Base-by-base conservation (phyloP, 2,329 filamentous ascomycete species). In the Verticillium nonalfalfae region DNA sequence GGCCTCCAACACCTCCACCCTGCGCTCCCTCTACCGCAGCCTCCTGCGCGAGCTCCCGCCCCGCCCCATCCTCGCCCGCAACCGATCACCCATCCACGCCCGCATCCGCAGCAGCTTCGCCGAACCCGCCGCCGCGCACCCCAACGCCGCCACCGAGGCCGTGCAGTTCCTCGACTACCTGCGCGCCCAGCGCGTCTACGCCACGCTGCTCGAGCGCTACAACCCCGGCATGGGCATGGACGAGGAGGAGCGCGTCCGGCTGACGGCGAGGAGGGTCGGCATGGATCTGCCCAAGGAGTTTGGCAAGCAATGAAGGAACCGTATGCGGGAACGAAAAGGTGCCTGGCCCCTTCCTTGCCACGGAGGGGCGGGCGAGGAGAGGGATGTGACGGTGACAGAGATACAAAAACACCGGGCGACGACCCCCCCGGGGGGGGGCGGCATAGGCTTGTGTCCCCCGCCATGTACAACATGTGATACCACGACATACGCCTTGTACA, bases 211-310 rank as follows among this genome's bases (percentile, higher is more conserved):
- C 40, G 93, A 97, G 76, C 84, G 93, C 68, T 98, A 99, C 77
- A 98, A 98, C 74, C 93, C 93, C 0, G 93, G 93, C 18, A 91
- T 96, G 86, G 85, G 86, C 67, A 91, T 97, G 89, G 86, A 90
- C 66, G 89, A 87, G 72, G 87, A 96, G 76, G 93, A 98, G 79
- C 83, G 91, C 63, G 87, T 97, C 52, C 79, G 91, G 62, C 78
- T 97, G 78, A 90, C 90, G 60, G 95, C 95, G 9, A 81, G 92
- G 75, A 85, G 91, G 72, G 93, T 98, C 50, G 95, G 94, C 18
- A 92, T 97, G 89, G 84, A 97, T 75, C 73, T 98, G 75, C 94
- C 94, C 0, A 74, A 84, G 36, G 87, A 91, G 75, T 87, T 75
- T 59, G 67, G 58, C 10, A 66, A 67, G 26, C 64, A 59, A 9